These are phyloP conservation scores for Podaxis sp. DNA, from an alignment of 768 basidiomycete genomes.

Conservation along the genomic window DNA sequence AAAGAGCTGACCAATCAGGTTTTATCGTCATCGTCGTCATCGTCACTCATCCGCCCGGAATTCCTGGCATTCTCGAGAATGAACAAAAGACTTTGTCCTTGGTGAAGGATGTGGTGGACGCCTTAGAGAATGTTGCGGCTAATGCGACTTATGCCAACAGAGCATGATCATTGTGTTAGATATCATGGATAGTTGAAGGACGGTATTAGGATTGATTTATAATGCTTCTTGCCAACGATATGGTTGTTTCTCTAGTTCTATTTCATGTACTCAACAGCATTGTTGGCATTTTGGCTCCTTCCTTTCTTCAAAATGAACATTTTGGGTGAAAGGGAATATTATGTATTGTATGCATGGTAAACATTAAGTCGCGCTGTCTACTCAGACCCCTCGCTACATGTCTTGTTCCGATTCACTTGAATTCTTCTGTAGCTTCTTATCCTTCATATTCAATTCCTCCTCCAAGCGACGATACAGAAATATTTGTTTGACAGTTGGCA, in stretches of 20 bases:
- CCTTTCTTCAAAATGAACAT: background rate
- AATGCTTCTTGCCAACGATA: background rate
- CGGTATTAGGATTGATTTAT: background rate
- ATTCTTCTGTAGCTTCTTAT: background rate
- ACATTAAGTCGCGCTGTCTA: background rate
- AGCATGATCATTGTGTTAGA: slow-evolving; percentile 49
- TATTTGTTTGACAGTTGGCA: background rate
- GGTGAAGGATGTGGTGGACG: slow-evolving; percentile 79
- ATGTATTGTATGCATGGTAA: background rate
- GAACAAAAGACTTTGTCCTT: slow-evolving; percentile 70
- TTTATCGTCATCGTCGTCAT: background rate
- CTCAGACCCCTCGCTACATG: background rate
- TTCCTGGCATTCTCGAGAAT: slow-evolving; percentile 72
- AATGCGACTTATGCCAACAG: slow-evolving; percentile 78
- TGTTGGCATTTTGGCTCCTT: background rate
- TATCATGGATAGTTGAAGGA: background rate
- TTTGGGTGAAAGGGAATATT: background rate
- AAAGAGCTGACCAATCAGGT: background rate
- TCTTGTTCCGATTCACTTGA: background rate
- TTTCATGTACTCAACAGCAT: too few species aligned
- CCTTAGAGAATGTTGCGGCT: slow-evolving; percentile 76
- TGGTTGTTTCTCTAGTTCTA: too few species aligned
- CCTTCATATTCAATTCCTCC: background rate
- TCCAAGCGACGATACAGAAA: background rate
- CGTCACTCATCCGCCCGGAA: slow-evolving; percentile 78